Base-by-base conservation (phyloP, 1,284 basidiomycete genomes). In the Ganoderma multipileum region DNA sequence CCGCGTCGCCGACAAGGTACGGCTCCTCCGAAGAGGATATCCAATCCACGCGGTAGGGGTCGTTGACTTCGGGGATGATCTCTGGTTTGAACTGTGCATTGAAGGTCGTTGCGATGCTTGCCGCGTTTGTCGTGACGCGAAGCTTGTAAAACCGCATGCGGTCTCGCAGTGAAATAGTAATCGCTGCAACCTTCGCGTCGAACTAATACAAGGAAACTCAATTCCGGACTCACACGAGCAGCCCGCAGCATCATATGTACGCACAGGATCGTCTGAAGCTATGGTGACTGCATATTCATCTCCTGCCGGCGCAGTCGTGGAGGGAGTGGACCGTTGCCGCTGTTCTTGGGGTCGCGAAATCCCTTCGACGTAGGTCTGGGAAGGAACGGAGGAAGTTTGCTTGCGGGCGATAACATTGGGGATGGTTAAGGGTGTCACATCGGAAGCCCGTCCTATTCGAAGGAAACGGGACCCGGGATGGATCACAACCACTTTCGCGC, bases 401-500 rank as follows among this genome's bases (percentile, higher is more conserved):
- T 86, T 90, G 64, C 90, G 85, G 26, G 95, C 96, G 71, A 97
- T 89, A 33, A 95, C 92, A 77, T 89, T 91, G 2, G 94, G 92
- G 23, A 97, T 81, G 11, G 87, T 79, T 30, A 91, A 77, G 12
- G 96, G 96, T 42, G 86, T 90, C 36, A 94, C 89, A 76, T 98
- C 96, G n/a, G 91, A 94, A 0, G 97, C 96, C 75, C 90, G 89
- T 33, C 98, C 98, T 60, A 99, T 90, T 36, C 96, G 91, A 42
- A 98, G 82, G 76, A 85, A 92, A 36, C 94, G 87, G 2, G 96
- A 97, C 30, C 98, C 98, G 2, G 95, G 96, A 76, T 99, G 98
- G 66, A 99, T 94, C 47, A 99, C 92, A 67, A 99, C 82, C 61
- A 92, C 88, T 68, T 92, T 89, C 2, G 91, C 90, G 47, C 92